Conservation (phyloP, 2,329 filamentous ascomycete genomes). For the Fonsecaea pugnacius region DNA sequence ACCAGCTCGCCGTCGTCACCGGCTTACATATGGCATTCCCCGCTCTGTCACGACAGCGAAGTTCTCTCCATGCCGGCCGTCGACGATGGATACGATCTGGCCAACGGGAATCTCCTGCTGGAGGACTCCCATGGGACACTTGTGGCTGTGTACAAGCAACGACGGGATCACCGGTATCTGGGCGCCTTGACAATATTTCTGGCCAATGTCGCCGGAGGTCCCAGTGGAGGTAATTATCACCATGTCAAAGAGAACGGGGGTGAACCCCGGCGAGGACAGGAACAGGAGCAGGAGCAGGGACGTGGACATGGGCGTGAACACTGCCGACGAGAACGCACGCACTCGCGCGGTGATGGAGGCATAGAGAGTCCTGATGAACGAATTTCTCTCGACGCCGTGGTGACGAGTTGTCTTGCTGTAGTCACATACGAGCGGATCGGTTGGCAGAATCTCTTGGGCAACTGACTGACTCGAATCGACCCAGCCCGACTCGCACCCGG, state of each 20-base stretch:
- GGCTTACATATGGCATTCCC: conserved; percentile 20
- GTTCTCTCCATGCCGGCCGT: conserved; percentile 20
- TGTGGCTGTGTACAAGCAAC: conserved; percentile 30
- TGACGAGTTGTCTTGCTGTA: conserved; percentile 25
- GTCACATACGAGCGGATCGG: conserved; percentile 28
- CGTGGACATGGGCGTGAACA: background rate
- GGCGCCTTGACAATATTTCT: conserved; percentile 25
- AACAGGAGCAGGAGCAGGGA: background rate
- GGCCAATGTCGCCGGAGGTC: background rate
- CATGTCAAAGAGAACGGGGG: background rate
- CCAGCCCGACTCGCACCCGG: no score
- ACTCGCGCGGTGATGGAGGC: background rate
- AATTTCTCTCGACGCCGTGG: conserved; percentile 20
- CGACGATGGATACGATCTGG: conserved; percentile 21
- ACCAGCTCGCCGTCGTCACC: background rate
- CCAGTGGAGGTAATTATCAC: background rate
- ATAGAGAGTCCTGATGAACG: background rate
- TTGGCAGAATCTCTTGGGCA: conserved; percentile 24
- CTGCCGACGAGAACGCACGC: background rate
- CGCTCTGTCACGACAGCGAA: background rate
- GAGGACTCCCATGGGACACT: conserved; percentile 14
- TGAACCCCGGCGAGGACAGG: no score
- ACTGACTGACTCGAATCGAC: conserved; percentile 4
- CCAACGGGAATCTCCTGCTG: conserved; percentile 26
- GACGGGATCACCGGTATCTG: conserved; percentile 24